Conservation (phyloP, 2,329 filamentous ascomycete species). For the Claviceps fusiformis region DNA sequence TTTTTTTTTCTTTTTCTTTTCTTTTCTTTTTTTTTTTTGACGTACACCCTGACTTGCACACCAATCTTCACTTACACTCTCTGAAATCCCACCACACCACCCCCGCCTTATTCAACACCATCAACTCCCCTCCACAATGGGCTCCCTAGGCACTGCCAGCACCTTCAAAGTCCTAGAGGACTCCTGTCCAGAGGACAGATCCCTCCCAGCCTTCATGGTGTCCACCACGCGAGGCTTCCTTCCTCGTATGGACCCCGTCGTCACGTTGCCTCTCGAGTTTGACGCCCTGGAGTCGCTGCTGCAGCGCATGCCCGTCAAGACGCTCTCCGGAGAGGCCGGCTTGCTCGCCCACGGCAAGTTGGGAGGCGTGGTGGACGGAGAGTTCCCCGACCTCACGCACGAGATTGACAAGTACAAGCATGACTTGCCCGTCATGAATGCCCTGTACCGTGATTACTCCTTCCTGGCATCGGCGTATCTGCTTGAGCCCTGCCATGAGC, state of each 20-base stretch:
- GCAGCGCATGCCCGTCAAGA: slow-evolving; percentile 67
- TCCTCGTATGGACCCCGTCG: slow-evolving; percentile 49
- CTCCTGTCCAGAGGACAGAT: slow-evolving; percentile 45
- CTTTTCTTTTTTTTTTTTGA: neutral
- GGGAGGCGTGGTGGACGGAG: slow-evolving; percentile 58
- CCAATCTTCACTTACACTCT: neutral
- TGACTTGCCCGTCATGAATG: slow-evolving; percentile 69
- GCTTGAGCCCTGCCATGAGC: slow-evolving; percentile 79
- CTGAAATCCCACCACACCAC: neutral
- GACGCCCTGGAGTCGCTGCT: slow-evolving; percentile 57
- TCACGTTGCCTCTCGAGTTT: slow-evolving; percentile 59
- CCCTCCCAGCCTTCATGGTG: slow-evolving; percentile 65
- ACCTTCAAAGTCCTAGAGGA: slow-evolving; percentile 50
- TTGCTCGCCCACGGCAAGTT: slow-evolving; percentile 63
- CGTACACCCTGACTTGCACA: too few relatives aligned
- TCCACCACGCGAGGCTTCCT: slow-evolving; percentile 64
- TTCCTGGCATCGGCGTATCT: slow-evolving; percentile 84
- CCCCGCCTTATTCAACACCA: neutral
- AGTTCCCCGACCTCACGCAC: slow-evolving; percentile 63
- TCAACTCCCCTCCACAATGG: slow-evolving; percentile 21
- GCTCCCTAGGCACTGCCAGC: slow-evolving; percentile 21
- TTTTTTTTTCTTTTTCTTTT: neutral
- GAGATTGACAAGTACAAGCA: slow-evolving; percentile 58
- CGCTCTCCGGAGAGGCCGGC: slow-evolving; percentile 57
- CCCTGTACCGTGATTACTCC: slow-evolving; percentile 80